These are phyloP conservation scores for Suhomyces bolitotheri DNA, from an alignment of 1,139 yeast genomes.

Conservation along the genomic window DNA sequence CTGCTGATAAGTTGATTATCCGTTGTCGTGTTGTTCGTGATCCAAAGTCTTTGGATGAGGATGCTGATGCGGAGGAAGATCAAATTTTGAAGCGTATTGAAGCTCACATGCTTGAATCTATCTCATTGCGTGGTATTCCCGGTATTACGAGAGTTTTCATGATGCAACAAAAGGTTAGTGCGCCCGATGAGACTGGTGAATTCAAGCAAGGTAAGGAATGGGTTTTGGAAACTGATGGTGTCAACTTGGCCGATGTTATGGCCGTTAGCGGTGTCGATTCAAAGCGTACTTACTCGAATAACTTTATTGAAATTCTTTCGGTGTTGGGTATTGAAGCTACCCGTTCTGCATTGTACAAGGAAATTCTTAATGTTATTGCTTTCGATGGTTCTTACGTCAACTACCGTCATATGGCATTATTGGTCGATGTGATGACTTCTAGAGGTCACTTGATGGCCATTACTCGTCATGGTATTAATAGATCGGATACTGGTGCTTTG, in stretches of 20 bases:
- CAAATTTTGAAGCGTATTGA: slow-evolving; percentile 94
- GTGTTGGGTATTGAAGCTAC: slow-evolving; percentile 99
- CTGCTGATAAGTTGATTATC: slow-evolving; percentile 92
- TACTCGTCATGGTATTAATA: slow-evolving; percentile 98
- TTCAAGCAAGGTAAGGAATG: slow-evolving; percentile 89
- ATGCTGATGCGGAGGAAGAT: slow-evolving; percentile 95
- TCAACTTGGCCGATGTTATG: slow-evolving; percentile 92
- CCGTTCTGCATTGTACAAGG: slow-evolving; percentile 88
- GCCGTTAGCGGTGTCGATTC: slow-evolving; percentile 94
- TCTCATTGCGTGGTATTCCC: slow-evolving; percentile 93
- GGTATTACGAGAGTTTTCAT: slow-evolving; percentile 89
- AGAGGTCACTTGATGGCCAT: slow-evolving; percentile 98
- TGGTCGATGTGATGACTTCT: slow-evolving; percentile 98
- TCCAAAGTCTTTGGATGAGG: slow-evolving; percentile 90
- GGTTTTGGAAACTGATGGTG: slow-evolving; percentile 99
- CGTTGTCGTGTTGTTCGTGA: slow-evolving; percentile 99
- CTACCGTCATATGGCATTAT: slow-evolving; percentile 95
- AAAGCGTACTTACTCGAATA: slow-evolving; percentile 86
- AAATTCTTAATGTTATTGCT: slow-evolving; percentile 94
- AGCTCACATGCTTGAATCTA: slow-evolving; percentile 93
- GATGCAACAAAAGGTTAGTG: slow-evolving; percentile 88
- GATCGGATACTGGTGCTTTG: slow-evolving; percentile 97
- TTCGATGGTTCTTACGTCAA: slow-evolving; percentile 99
- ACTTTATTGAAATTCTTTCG: slow-evolving; percentile 91
- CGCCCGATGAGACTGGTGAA: slow-evolving; percentile 83